These are phyloP conservation scores for Penicillium tannophilum DNA, from an alignment of 495 filamentous ascomycete genomes.

Conservation along the genomic window DNA sequence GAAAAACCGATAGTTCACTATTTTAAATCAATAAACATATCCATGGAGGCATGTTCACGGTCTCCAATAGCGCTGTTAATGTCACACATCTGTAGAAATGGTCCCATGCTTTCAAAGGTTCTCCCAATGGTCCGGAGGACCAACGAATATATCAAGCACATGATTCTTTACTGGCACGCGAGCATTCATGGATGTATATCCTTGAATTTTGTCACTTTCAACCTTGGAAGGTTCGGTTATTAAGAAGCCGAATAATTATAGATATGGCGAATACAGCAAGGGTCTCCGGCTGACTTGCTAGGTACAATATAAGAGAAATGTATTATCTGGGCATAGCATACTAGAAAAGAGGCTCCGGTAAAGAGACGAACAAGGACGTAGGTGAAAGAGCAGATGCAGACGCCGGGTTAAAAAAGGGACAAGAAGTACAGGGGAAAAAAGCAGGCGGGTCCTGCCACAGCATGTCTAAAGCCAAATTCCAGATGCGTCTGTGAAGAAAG, in stretches of 20 bases:
- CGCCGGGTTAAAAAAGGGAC: constrained; percentile 36
- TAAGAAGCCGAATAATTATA: neutral
- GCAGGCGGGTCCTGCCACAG: constrained; percentile 35
- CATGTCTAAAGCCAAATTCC: constrained; percentile 41
- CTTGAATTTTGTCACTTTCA: too few relatives aligned
- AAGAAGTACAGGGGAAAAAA: constrained; percentile 29
- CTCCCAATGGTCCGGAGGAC: neutral
- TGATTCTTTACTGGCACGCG: neutral
- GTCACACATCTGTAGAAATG: too few relatives aligned
- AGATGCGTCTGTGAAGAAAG: constrained; percentile 27
- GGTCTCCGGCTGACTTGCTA: constrained; percentile 1
- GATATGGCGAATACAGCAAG: neutral
- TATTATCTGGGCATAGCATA: constrained; percentile 50
- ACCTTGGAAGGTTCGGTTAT: neutral
- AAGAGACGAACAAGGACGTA: constrained; percentile 16
- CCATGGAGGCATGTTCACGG: neutral
- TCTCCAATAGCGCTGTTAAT: too few relatives aligned
- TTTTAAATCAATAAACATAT: neutral
- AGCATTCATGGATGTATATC: neutral
- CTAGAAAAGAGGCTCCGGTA: constrained; percentile 27
- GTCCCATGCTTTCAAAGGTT: neutral
- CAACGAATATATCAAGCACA: neutral
- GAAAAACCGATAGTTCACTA: neutral
- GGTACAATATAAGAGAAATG: constrained; percentile 29
- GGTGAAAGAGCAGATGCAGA: constrained; percentile 39